phyloP scores from a whole-genome alignment of 768 basidiomycete species.

The Leccinum rimulosum region DNA sequence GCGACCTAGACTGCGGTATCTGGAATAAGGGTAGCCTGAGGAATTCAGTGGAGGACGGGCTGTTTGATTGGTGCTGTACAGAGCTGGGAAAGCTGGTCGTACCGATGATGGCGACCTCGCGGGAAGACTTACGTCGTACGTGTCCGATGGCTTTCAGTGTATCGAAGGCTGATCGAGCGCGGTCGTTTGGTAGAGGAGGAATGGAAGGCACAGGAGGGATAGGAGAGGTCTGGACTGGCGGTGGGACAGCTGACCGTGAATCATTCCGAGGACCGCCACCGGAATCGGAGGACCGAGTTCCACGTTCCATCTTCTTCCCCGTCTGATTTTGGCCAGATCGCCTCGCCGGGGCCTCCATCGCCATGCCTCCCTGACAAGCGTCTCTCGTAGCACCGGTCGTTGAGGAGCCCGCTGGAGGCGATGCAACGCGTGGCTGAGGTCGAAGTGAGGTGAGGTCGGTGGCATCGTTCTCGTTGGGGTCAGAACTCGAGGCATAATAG shows the following conservation, averaged over 20 bases:
- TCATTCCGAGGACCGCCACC: slow-evolving; percentile 29
- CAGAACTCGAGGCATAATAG: slow-evolving; percentile 41
- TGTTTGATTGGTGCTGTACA: slow-evolving; percentile 29
- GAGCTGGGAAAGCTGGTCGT: slow-evolving; percentile 33
- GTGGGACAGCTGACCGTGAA: slow-evolving; percentile 54
- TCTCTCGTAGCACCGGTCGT: slow-evolving; percentile 39
- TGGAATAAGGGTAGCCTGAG: slow-evolving; percentile 39
- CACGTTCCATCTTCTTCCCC: slow-evolving; percentile 19
- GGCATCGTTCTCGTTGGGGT: slow-evolving; percentile 40
- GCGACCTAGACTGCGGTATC: slow-evolving; percentile 36
- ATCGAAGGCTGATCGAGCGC: slow-evolving; percentile 52
- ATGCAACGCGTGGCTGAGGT: slow-evolving; percentile 18
- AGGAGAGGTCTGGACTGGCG: slow-evolving; percentile 57
- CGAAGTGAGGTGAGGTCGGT: slow-evolving; percentile 22
- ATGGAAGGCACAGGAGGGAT: slow-evolving; percentile 37
- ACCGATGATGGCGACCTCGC: slow-evolving; percentile 54
- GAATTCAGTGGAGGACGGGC: slow-evolving; percentile 25
- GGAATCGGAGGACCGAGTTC: slow-evolving; percentile 19
- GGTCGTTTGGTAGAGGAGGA: slow-evolving; percentile 20
- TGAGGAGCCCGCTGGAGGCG: slow-evolving; percentile 28
- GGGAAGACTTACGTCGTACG: slow-evolving; percentile 42
- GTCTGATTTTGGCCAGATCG: slow-evolving; percentile 27
- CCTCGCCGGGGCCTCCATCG: slow-evolving; percentile 42
- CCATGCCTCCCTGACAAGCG: slow-evolving; percentile 58
- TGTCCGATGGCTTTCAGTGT: slow-evolving; percentile 33